phyloP scores from a whole-genome alignment of 306 rosid genomes.

The Prunus mume region DNA sequence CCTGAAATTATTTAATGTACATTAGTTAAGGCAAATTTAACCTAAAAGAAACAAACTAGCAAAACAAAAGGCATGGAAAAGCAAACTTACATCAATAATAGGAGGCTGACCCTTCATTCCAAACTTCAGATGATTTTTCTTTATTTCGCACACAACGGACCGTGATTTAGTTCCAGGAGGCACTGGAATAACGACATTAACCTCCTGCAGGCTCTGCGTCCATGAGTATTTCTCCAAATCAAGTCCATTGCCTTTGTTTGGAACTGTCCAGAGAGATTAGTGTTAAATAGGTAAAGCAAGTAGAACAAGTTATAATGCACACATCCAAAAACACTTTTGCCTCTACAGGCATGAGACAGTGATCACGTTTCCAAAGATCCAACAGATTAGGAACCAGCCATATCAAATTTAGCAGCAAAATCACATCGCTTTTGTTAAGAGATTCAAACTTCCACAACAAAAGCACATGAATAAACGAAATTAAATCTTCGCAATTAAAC shows the following conservation, averaged over 20 bases:
- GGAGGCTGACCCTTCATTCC: slow-evolving; percentile 93
- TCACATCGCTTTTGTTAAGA: background rate
- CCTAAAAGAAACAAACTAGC: background rate
- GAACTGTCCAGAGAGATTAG: slow-evolving; percentile 42
- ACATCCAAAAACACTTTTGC: background rate
- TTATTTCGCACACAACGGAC: slow-evolving; percentile 67
- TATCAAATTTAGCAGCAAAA: background rate
- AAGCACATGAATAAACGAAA: background rate
- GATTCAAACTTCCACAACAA: background rate
- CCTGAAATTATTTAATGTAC: slow-evolving; percentile 39
- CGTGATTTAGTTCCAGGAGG: slow-evolving; percentile 82
- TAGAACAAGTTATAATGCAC: too few species aligned
- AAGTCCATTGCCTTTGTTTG: slow-evolving; percentile 80
- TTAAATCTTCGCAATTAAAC: background rate
- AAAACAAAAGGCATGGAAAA: background rate
- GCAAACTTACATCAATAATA: slow-evolving; percentile 68
- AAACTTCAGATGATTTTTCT: slow-evolving; percentile 80
- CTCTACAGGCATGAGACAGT: background rate
- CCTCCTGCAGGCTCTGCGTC: slow-evolving; percentile 92
- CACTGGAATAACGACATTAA: slow-evolving; percentile 60
- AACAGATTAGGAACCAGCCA: background rate
- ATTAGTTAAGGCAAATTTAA: slow-evolving; percentile 8
- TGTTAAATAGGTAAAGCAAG: background rate
- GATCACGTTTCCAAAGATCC: background rate
- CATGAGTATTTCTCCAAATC: slow-evolving; percentile 83